Evolutionary conservation across 2,329 filamentous ascomycete genomes (phyloP), one percentile per base, ranked within the genome.

Genomic region (Phyllosticta citribraziliensis): DNA sequence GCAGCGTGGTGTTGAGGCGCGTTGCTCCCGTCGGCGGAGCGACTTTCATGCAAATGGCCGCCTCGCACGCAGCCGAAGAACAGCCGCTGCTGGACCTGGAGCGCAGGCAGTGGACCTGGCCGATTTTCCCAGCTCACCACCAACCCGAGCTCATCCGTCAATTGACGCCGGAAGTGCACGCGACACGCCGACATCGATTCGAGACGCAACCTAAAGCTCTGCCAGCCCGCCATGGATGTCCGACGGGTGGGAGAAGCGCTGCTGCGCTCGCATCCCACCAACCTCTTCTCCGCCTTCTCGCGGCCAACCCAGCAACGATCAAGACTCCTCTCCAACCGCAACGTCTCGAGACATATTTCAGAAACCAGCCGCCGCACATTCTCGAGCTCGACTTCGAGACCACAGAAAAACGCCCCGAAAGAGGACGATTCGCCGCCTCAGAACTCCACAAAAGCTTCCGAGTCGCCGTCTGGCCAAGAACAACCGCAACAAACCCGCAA

Each of bases 211-310:
- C 52, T 53, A 12, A 53, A 24, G 5, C 14, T 4, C 17, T n/a
- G 40, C 40, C 40, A 47, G 40, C 19, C 17, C 17, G 40, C 53
- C 25, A 73, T 73, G 72, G 70, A 73, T 50, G 17, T 69, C 33
- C 66, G 67, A 60, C 60, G 66, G 25, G 67, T 66, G n/a, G 68
- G 66, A 51, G 67, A 70, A 57, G 63, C 66, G 55, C 63, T 73
- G 27, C 57, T 70, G 61, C 72, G 70, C 63, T 61, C 58, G n/a
- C 62, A 61, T n/a, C 64, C 61, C 17, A 35, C 61, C 65, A 63
- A 55, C 64, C 19, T 60, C 20, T 55, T 55, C 57, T 57, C 24
- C 58, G 53, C 52, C 52, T 35, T 62, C 51, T 55, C 52, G 12
- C 59, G 50, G 47, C 59, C 59, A 20, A 55, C 24, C 58, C 52